Evolutionary conservation across 257 asterid genomes (phyloP).

Genomic region (Solanum bulbocastanum): DNA sequence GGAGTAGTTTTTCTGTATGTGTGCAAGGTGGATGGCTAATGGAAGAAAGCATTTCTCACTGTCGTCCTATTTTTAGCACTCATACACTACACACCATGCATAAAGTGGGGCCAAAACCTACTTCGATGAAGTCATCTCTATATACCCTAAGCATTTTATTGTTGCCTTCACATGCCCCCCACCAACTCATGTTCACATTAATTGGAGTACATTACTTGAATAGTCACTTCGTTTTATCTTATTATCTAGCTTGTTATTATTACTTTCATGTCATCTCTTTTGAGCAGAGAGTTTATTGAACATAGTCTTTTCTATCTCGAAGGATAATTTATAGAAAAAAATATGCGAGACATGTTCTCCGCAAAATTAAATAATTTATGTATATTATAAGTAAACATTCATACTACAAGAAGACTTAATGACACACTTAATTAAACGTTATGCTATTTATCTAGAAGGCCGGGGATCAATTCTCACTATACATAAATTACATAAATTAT

Average conservation of each 20-base stretch:
- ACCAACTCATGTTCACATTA: not conserved
- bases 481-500: no score
- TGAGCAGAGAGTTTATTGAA: no score
- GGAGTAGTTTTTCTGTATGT: conserved; percentile 11
- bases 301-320: no score
- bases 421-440: not conserved
- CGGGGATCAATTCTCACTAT: no score
- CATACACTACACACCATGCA: not conserved
- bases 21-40: conserved; percentile 20
- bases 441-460: no score
- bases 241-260: no score
- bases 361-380: not conserved
- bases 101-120: conserved; percentile 13
- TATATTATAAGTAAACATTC: not conserved
- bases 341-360: fast-evolving
- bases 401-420: not conserved
- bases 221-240: not conserved
- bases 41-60: conserved; percentile 22
- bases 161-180: not conserved
- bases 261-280: no score
- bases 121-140: not conserved
- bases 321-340: no score
- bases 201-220: not conserved
- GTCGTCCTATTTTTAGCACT: conserved; percentile 23
- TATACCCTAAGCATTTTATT: not conserved